Conservation (phyloP, 129 eudicot genomes). For the Lactuca sativa region DNA sequence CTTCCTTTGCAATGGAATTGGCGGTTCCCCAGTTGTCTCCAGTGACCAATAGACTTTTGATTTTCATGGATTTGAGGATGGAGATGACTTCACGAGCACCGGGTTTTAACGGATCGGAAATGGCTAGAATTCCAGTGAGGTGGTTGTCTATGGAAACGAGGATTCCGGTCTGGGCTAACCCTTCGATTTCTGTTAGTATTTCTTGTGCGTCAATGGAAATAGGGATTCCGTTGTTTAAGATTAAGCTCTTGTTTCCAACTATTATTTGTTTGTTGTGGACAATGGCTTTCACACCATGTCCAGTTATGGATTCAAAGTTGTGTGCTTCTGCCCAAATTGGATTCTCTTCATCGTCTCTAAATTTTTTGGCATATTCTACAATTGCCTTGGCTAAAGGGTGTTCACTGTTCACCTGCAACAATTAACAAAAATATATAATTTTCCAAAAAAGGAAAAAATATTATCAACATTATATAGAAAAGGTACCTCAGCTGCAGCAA, state of each 20-base stretch:
- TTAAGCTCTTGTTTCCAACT: conserved; percentile 77
- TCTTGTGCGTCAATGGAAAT: conserved; percentile 66
- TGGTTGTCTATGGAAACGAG: conserved; percentile 63
- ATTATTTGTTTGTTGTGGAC: conserved; percentile 56
- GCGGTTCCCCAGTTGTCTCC: conserved; percentile 98
- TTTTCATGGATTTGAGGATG: conserved; percentile 70
- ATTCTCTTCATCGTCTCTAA: conserved; percentile 62
- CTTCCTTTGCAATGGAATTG: conserved; percentile 71
- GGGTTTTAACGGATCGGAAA: conserved; percentile 82
- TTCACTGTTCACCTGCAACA: conserved; percentile 80
- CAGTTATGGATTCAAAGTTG: conserved; percentile 79
- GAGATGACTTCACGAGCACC: conserved; percentile 72
- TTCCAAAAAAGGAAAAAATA: neutral
- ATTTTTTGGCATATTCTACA: conserved; percentile 80
- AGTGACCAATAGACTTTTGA: conserved; percentile 58
- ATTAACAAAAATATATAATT: neutral
- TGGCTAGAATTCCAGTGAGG: conserved; percentile 57
- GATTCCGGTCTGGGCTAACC: conserved; percentile 76
- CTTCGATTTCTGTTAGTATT: conserved; percentile 58
- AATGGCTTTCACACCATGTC: conserved; percentile 82
- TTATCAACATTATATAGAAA: neutral
- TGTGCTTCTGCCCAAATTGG: conserved; percentile 74
- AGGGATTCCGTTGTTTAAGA: conserved; percentile 40
- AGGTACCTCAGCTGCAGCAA: conserved; percentile 88
- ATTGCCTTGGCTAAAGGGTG: conserved; percentile 95